A percentile compares a stretch with the other conserved stretches of the same genome.
phyloP scores from a whole-genome alignment of 768 basidiomycete species.

The Russula olivacea region DNA sequence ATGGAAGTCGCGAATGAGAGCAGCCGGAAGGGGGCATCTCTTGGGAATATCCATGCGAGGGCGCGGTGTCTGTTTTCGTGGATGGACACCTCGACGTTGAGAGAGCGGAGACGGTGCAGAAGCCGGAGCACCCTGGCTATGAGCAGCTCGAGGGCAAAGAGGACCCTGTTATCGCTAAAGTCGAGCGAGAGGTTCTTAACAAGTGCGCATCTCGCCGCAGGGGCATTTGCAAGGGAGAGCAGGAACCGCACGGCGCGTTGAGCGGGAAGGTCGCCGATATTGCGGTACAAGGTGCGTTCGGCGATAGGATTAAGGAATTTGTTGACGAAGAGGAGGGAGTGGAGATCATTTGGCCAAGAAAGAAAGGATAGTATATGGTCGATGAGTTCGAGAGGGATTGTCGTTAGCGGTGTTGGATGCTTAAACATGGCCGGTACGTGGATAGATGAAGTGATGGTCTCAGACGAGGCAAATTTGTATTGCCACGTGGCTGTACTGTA shows the following conservation, averaged over 20 bases:
- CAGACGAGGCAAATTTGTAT: neutral
- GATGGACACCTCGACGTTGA: conserved; percentile 43
- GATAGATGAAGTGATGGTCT: neutral
- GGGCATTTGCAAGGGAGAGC: conserved; percentile 36
- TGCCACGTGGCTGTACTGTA: neutral
- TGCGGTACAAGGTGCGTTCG: conserved; percentile 35
- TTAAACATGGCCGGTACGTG: neutral
- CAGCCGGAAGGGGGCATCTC: conserved; percentile 40
- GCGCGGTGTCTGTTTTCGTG: conserved; percentile 26
- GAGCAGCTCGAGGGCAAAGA: conserved; percentile 45
- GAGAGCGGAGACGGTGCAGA: conserved; percentile 37
- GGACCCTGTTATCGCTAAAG: conserved; percentile 36
- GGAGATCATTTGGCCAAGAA: conserved; percentile 28
- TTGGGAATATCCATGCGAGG: conserved; percentile 42
- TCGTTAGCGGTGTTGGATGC: neutral
- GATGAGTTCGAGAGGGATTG: conserved; percentile 36
- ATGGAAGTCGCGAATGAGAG: conserved; percentile 49
- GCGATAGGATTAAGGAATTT: conserved; percentile 30
- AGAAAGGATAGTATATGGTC: conserved; percentile 32
- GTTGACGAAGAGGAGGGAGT: conserved; percentile 28
- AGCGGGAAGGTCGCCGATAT: conserved; percentile 34
- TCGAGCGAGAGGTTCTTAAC: conserved; percentile 47
- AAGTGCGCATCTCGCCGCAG: conserved; percentile 33
- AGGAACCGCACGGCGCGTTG: conserved; percentile 36
- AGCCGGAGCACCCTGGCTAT: conserved; percentile 40